Percentiles rank a stretch among this genome's conserved stretches.
These are phyloP conservation scores for Pelagophyceae sp. DNA, from an alignment of 352 stramenopile species.

Conservation along the genomic window DNA sequence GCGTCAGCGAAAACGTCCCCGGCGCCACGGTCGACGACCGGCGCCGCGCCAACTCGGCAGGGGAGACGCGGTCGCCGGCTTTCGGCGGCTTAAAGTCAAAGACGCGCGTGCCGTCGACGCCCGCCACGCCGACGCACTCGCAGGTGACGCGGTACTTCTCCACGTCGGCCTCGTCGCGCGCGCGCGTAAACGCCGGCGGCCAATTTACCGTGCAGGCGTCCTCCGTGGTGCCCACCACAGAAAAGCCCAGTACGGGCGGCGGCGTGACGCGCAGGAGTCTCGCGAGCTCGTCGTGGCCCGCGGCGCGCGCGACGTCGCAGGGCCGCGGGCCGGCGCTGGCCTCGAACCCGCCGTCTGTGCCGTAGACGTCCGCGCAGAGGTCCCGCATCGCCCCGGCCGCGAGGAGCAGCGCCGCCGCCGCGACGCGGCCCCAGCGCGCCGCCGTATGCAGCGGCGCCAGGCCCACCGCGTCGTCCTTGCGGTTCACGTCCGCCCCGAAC, in stretches of 20 bases:
- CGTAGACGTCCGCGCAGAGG: not conserved
- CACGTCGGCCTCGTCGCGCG: not conserved
- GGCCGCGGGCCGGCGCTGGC: too few relatives aligned
- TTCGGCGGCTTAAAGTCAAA: too few relatives aligned
- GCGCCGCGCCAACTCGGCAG: too few relatives aligned
- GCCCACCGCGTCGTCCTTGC: not conserved
- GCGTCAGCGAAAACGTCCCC: not conserved
- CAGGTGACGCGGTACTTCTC: not conserved
- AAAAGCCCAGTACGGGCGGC: not conserved
- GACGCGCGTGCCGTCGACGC: not conserved
- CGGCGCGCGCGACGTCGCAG: not conserved
- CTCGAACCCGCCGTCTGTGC: not conserved
- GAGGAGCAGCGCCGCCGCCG: not conserved
- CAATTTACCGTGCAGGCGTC: not conserved
- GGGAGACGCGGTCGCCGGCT: not conserved
- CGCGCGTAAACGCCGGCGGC: not conserved
- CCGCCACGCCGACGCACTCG: not conserved
- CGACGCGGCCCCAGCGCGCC: too few relatives aligned
- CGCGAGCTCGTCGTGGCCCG: not conserved
- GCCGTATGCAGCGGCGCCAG: not conserved
- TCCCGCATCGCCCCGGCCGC: not conserved
- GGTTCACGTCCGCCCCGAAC: not conserved
- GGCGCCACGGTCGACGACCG: not conserved
- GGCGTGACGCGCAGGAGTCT: not conserved
- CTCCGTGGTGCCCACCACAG: not conserved